Base-by-base conservation (phyloP, 176 grass and related monocot species). In the Phoenix dactylifera region DNA sequence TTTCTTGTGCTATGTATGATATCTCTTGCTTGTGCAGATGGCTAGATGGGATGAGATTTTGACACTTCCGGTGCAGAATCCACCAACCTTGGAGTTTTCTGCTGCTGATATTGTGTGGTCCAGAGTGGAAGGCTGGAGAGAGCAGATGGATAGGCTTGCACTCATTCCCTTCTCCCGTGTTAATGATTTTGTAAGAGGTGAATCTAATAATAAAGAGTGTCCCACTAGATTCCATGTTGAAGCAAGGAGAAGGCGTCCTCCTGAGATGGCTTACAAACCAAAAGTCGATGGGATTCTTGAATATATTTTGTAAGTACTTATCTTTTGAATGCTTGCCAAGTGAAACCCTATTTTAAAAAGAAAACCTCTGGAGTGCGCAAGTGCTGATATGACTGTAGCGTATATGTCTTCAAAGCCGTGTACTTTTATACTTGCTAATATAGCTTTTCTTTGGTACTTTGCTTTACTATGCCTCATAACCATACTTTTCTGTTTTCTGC, bases 261-360 rank as follows among this genome's bases (percentile, higher is more conserved):
- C 75, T 26, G 66, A 78, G 50, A 77, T 90, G 66, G 62, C 71
- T 32, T 91, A 79, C 68, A 97, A 91, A 75, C 87, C 87, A 14
- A 97, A 98, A 83, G 93, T 98, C 55, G 93, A 98, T 62, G 93
- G 93, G 54, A 88, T 98, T 61, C 93, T 97, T 24, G 93, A 98
- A 73, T 98, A 98, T 80, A 98, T 92, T 64, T 60, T 92, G 87
- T 98, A 76, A 85, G 93, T 81, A 19, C 4, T 24, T 22, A 22
- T 56, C 1, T 44, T 44, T 9, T 12, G 35, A 44, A 44, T 44
- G 35, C 35, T 44, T 44, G 35, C 12, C 1, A 70, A 50, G 64
- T 66, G 22, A 15, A 60, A 60, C 5, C 26, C 18, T 74, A 29
- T 57, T 19, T 65, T 18, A 44, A 51, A 35, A 28, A 58, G 32